Evolutionary conservation across 1,139 yeast species (phyloP), one percentile per base, ranked within the genome.

Genomic region (Saccharomyces pastorianus): DNA sequence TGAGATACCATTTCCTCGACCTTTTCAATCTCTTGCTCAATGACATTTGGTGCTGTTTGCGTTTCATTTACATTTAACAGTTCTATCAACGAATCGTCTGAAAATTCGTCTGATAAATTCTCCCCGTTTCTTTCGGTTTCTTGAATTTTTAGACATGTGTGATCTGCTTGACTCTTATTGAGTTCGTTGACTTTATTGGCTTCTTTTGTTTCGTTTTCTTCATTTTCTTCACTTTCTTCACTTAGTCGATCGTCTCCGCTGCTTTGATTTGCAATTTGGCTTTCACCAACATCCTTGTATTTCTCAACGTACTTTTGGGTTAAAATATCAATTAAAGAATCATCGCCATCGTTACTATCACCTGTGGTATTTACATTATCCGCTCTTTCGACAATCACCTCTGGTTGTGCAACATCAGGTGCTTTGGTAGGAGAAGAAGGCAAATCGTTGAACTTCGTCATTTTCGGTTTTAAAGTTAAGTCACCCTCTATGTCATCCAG

Each of bases 281-380:
- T 17, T 17, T 17, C 20, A 17, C 6, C 14, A 8, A 31, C 42
- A 20, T 27, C 46, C 50, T 42, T 48, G 17, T 28, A 28, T 20
- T 47, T 52, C 31, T 57, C 53, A 17, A 57, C 34, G 25, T 50
- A 56, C 25, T 57, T 57, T 48, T 64, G 65, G 5, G 66, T 61
- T 11, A 64, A 49, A n/a, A 62, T 55, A 20, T 63, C 59, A 38
- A 64, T 61, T 47, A 64, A 50, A 2, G 66, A 62, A 31, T 64
- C 66, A 28, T 64, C 64, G 14, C 58, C 66, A 14, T 60, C 64
- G 44, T 54, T 28, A 41, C 42, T 47, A 26, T 50, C 53, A 2
- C 20, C 27, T n/a, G 38, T 32, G 27, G 28, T 23, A 23, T 42
- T 14, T 34, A 34, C 8, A 14, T 51, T 20, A 13, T n/a, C 25